phyloP scores from a whole-genome alignment of 331 rosid species.

The Malus hybrid region DNA sequence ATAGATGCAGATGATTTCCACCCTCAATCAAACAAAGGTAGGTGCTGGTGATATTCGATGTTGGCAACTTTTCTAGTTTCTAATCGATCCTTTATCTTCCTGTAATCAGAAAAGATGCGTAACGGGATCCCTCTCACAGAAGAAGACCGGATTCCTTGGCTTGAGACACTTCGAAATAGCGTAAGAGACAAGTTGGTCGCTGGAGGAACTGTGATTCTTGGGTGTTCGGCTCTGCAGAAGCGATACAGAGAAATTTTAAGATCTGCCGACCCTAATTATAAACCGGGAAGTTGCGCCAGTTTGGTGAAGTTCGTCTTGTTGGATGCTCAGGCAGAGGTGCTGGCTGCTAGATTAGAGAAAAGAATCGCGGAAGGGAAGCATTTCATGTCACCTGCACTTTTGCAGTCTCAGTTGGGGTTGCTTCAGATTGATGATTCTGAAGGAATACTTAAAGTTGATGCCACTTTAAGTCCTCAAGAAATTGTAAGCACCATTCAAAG shows the following conservation, averaged over 20 bases:
- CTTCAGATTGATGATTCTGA: conserved; percentile 65
- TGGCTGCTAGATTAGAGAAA: conserved; percentile 39
- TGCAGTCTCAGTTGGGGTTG: conserved; percentile 78
- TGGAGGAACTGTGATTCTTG: conserved; percentile 37
- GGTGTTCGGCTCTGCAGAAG: conserved; percentile 77
- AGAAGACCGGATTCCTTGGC: conserved; percentile 83
- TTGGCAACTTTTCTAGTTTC: neutral
- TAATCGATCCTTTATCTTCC: neutral
- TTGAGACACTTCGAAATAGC: conserved; percentile 43
- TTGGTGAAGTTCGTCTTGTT: conserved; percentile 54
- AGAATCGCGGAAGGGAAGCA: conserved; percentile 76
- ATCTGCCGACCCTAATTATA: conserved; percentile 57
- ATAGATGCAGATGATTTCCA: conserved; percentile 94
- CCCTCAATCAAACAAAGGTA: conserved; percentile 76
- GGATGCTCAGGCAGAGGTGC: conserved; percentile 61
- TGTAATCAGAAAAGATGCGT: conserved; percentile 58
- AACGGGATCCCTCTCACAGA: conserved; percentile 71
- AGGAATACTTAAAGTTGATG: conserved; percentile 62
- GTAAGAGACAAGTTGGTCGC: conserved; percentile 24
- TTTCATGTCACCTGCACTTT: conserved; percentile 77
- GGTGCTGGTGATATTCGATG: neutral
- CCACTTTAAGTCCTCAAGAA: conserved; percentile 43
- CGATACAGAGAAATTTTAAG: conserved; percentile 62
- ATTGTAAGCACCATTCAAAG: conserved; percentile 37
- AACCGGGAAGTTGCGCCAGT: conserved; percentile 27